phyloP scores from a whole-genome alignment of 768 basidiomycete species.

The Favolaschia claudopus region DNA sequence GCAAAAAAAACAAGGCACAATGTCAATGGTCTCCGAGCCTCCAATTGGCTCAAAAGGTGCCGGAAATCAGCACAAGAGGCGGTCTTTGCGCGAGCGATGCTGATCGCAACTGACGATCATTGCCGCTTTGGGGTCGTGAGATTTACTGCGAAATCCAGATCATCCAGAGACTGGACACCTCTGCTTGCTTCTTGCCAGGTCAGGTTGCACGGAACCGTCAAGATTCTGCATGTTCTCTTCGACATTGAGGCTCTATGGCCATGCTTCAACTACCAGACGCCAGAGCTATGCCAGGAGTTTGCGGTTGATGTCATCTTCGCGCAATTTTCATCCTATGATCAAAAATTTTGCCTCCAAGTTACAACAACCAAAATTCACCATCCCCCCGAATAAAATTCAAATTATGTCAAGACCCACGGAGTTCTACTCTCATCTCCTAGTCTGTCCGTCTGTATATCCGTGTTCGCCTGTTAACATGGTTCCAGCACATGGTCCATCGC shows the following conservation, averaged over 20 bases:
- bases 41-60: too few relatives aligned
- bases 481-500: slow-evolving; percentile 76
- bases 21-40: too few relatives aligned
- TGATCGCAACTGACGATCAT: too few relatives aligned
- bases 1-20: too few relatives aligned
- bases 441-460: slow-evolving; percentile 37
- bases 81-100: too few relatives aligned
- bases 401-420: slow-evolving; percentile 64
- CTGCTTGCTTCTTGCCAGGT: too few relatives aligned
- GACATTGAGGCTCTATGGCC: slow-evolving; percentile 2
- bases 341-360: slow-evolving; percentile 39
- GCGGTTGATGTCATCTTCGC: slow-evolving; percentile 6
- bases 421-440: slow-evolving; percentile 65
- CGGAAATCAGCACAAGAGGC: too few relatives aligned
- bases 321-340: slow-evolving; percentile 34
- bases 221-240: slow-evolving; percentile 16
- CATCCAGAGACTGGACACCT: too few relatives aligned
- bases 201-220: too few relatives aligned
- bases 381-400: slow-evolving; percentile 54
- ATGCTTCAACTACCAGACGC: neutral
- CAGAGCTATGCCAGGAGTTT: too few relatives aligned
- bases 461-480: neutral
- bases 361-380: slow-evolving; percentile 56
- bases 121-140: too few relatives aligned
- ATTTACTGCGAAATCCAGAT: too few relatives aligned